Evolutionary conservation across 345 rosid species (phyloP), one percentile per base, ranked within the genome.

Genomic region (Eutrema yunnanense): DNA sequence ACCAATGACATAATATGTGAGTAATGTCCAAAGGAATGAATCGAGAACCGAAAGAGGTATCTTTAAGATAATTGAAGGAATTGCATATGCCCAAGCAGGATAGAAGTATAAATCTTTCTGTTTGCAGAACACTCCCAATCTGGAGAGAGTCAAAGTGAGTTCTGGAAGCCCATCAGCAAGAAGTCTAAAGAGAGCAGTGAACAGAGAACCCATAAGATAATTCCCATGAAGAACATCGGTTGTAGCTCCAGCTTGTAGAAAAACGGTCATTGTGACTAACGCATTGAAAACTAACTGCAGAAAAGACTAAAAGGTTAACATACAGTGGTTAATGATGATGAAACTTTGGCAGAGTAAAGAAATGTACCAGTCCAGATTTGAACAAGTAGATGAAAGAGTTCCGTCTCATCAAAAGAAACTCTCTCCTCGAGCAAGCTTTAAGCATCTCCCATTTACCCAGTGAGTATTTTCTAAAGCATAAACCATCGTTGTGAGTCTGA

Each of bases 1-100:
- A 50, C 90, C 90, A 51, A 84, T 84, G 47, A 73, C 80, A 65
- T 80, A 84, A 73, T 86, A 86, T 65, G 90, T 84, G 38, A 84
- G 65, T 29, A 68, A 53, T 6, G 81, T 82, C 87, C 87, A 84
- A 42, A 81, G 48, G 16, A 77, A 29, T 61, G 87, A 52, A 29
- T 86, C 86, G 0, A 73, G 38, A 10, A 81, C 26, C 22, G 86
- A 82, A 50, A 82, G 49, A 1, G 90, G 90, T 53, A 84, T 77
- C 74, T 73, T 81, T 12, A 82, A 69, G 29, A 84, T 38, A n/a
- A 72, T 75, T 14, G 87, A 80, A n/a, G 90, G 86, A 27, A 84
- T 16, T 9, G 86, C 69, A 54, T 76, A 86, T 19, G 87, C 84
- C 90, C 90, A 86, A 3, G 87, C 79, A 9, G 87, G 86, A 65